Evolutionary conservation across 345 rosid genomes (phyloP), one percentile per base, ranked within the genome.

Genomic region (Eucalyptus tenuipes): DNA sequence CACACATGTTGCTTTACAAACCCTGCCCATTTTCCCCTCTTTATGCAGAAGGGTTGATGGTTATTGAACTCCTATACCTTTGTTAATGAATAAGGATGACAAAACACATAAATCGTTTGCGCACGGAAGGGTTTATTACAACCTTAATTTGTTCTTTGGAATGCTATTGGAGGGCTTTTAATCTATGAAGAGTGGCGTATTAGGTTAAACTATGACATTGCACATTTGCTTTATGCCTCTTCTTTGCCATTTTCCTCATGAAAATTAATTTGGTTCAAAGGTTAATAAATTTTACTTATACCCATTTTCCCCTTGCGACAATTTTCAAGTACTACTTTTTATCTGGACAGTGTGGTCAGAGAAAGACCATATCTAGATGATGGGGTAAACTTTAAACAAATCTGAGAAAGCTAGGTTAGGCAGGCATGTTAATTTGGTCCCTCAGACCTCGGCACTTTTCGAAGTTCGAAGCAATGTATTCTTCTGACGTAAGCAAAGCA

Each of bases 401-500:
- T 47, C 57, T 85, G 86, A 85, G 55, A 48, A 18, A 27, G 55
- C 25, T 48, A 85, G 44, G 42, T 13, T 11, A 20, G 47, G 84
- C 84, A 75, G 47, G 47, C 84, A 75, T 22, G 84, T 40, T 75
- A 20, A 75, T 75, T 40, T 75, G 84, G 84, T 75, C 84, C 25
- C 84, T 75, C 15, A 75, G 84, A 40, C 84, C 47, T 75, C 47
- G 84, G 11, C 84, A 85, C 55, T 7, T 22, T 47, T 27, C 33
- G 33, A 85, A 85, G 37, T 48, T 85, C 57, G 12, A 48, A 50
- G 55, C 86, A 48, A 85, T 27, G 57, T 48, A 47, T 47, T 85
- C 57, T 27, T 75, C 29, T 75, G 92, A 93, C 89, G 91, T 89
- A 91, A 90, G 91, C 88, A 85, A 47, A 45, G 87, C 61, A 55